Evolutionary conservation across 441 rosid genomes (phyloP).

Genomic region (Biscutella laevigata): DNA sequence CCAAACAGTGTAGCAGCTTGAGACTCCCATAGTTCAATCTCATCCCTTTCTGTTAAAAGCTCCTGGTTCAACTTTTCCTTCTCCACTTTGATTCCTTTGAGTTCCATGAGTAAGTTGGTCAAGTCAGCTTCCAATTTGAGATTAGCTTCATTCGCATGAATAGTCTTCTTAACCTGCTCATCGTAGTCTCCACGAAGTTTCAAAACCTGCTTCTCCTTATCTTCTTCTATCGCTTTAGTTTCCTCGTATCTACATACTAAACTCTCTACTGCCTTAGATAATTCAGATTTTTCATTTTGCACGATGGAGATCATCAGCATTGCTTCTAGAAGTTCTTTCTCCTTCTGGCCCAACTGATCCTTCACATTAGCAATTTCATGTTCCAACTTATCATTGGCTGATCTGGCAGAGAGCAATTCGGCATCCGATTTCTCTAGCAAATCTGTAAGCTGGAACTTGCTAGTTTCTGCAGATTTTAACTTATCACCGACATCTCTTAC

Average conservation of each 20-base stretch:
- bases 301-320: constrained; percentile 31
- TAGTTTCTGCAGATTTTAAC: constrained; percentile 32
- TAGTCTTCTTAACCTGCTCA: too few relatives aligned
- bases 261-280: constrained; percentile 39
- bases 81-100: too few relatives aligned
- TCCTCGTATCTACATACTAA: constrained; percentile 50
- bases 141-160: too few relatives aligned
- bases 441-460: constrained; percentile 31
- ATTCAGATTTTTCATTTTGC: constrained; percentile 39
- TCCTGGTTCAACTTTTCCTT: too few relatives aligned
- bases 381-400: constrained; percentile 36
- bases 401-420: constrained; percentile 35
- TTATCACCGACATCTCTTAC: constrained; percentile 32
- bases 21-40: too few relatives aligned
- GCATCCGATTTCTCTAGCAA: constrained; percentile 30
- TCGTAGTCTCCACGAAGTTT: too few relatives aligned
- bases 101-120: too few relatives aligned
- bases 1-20: too few relatives aligned
- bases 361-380: constrained; percentile 38
- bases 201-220: constrained; percentile 41
- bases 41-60: too few relatives aligned
- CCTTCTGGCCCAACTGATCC: constrained; percentile 37
- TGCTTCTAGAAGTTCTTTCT: constrained; percentile 36
- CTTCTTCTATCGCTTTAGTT: constrained; percentile 36
- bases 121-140: too few relatives aligned